These are phyloP conservation scores for Volvox carteri DNA, from an alignment of 163 green algal genomes.

Conservation along the genomic window DNA sequence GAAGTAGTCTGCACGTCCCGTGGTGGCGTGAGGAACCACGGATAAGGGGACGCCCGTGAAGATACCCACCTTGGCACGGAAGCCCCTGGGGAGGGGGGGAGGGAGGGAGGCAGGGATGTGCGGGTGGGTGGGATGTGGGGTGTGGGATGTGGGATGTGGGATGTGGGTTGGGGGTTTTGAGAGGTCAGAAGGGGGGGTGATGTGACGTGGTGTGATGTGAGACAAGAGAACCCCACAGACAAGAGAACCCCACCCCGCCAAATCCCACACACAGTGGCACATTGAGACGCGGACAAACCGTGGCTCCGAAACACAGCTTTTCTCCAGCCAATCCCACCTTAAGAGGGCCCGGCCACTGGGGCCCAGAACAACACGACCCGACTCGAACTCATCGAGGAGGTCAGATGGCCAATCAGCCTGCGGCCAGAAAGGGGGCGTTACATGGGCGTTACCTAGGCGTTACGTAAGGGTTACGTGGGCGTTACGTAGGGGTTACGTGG, in stretches of 20 bases:
- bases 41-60: conserved; percentile 40
- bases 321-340: neutral
- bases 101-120: neutral
- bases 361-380: neutral
- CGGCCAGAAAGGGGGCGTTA: neutral
- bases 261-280: neutral
- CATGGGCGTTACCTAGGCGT: too few species aligned
- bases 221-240: neutral
- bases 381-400: conserved; percentile 7
- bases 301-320: neutral
- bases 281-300: neutral
- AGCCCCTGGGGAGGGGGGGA: conserved; percentile 6
- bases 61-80: conserved; percentile 48
- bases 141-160: too few species aligned
- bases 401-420: conserved; percentile 43
- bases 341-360: neutral
- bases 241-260: too few species aligned
- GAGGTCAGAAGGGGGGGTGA: neutral
- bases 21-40: conserved; percentile 48
- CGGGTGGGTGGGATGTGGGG: neutral
- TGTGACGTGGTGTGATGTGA: neutral
- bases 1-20: conserved; percentile 63
- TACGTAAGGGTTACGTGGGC: too few species aligned
- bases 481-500: too few species aligned
- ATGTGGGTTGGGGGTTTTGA: too few species aligned